Conservation (phyloP, 169 alveolate species). For the Nephromyces sp. region DNA sequence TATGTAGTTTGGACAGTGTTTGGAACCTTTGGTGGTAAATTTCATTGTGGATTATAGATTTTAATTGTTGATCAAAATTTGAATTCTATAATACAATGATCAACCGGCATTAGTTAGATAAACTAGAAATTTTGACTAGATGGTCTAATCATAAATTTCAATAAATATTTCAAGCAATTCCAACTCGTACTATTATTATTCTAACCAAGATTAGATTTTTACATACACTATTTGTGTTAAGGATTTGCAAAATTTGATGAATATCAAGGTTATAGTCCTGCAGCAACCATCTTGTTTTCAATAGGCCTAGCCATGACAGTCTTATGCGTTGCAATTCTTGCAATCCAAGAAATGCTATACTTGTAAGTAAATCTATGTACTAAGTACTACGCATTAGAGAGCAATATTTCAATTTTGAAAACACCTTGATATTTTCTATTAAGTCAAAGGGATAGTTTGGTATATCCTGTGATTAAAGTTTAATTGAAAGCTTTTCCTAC, state of each 20-base stretch:
- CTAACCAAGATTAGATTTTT: no score
- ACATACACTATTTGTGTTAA: no score
- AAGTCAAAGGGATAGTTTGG: no score
- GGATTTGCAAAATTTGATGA: constrained; percentile 63
- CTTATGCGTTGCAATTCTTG: constrained; percentile 46
- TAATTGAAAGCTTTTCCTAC: no score
- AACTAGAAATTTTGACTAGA: background rate
- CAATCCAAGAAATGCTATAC: constrained; percentile 54
- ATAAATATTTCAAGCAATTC: background rate
- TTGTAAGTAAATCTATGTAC: constrained; percentile 10
- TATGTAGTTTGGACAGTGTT: constrained; percentile 67
- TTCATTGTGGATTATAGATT: background rate
- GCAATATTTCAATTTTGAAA: no score
- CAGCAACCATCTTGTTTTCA: constrained; percentile 42
- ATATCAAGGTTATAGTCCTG: constrained; percentile 52
- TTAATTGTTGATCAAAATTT: background rate
- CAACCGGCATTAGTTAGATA: background rate
- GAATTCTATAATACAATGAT: background rate
- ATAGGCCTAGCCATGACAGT: constrained; percentile 49
- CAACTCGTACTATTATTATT: no score
- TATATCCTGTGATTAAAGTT: no score
- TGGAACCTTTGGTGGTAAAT: constrained; percentile 65
- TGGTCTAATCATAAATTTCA: background rate
- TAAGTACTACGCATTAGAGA: no score
- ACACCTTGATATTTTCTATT: no score